Conservation (phyloP, 805 yeast species). For the Yarrowia sp. region DNA sequence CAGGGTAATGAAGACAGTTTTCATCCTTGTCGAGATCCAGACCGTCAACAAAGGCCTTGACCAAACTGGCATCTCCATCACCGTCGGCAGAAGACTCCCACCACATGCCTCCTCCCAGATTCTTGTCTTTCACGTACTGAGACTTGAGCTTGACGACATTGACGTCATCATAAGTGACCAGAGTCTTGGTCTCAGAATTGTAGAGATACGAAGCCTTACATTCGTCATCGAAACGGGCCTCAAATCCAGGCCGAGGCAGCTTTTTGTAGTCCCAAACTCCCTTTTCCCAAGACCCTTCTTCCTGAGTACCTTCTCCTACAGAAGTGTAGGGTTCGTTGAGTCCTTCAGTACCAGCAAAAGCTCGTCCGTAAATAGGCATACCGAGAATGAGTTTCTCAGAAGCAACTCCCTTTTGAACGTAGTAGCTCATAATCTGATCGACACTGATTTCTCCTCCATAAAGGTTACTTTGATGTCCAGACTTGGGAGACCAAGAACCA, state of each 20-base stretch:
- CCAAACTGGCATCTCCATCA: constrained; percentile 27
- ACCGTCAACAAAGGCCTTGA: constrained; percentile 29
- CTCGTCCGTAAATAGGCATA: constrained; percentile 81
- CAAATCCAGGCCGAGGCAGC: constrained; percentile 47
- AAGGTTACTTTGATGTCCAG: constrained; percentile 71
- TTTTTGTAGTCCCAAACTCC: constrained; percentile 55
- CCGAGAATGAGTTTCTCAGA: constrained; percentile 65
- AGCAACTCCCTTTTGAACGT: constrained; percentile 44
- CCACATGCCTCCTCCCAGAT: constrained; percentile 84
- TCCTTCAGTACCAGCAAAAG: constrained; percentile 45
- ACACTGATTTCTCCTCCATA: constrained; percentile 48
- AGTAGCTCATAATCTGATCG: constrained; percentile 47
- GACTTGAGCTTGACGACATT: constrained; percentile 57
- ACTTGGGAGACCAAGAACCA: constrained; percentile 66
- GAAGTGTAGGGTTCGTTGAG: constrained; percentile 47
- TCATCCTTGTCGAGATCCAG: constrained; percentile 25
- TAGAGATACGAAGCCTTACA: constrained; percentile 56
- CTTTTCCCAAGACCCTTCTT: constrained; percentile 41
- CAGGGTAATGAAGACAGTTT: constrained; percentile 26
- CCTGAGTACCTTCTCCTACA: constrained; percentile 39
- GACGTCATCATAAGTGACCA: constrained; percentile 66
- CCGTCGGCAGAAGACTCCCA: constrained; percentile 75
- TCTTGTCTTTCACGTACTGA: constrained; percentile 45
- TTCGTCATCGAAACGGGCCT: constrained; percentile 51
- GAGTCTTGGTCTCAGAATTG: constrained; percentile 37